Evolutionary conservation across 306 rosid genomes (phyloP).

Genomic region (Luffa acutangula): DNA sequence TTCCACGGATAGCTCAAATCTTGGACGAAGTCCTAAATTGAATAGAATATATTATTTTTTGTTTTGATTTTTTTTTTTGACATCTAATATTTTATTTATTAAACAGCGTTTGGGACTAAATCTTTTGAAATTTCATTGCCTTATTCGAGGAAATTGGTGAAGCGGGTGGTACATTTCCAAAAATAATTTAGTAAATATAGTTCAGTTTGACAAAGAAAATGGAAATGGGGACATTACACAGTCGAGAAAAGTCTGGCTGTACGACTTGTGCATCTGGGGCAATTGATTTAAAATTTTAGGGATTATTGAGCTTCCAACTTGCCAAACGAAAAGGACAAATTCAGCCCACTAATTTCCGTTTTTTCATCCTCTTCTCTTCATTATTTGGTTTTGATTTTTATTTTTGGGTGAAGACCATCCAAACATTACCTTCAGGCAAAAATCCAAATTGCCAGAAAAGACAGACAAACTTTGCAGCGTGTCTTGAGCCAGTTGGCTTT

Average conservation of each 20-base stretch:
- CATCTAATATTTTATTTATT: not conserved
- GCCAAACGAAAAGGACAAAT: not conserved
- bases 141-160: not conserved
- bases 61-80: not conserved
- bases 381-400: not conserved
- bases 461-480: not conserved
- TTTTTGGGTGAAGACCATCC: not conserved
- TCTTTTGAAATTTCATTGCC: not conserved
- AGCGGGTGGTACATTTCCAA: not conserved
- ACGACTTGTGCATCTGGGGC: not conserved
- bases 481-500: slow-evolving; percentile 6
- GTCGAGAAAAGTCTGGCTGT: not conserved
- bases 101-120: not conserved
- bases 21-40: not conserved
- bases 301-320: not conserved
- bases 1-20: slow-evolving; percentile 7
- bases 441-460: slow-evolving; percentile 5
- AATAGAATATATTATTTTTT: not conserved
- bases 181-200: not conserved
- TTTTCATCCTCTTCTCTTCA: not conserved
- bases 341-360: not conserved
- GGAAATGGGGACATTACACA: not conserved
- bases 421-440: not conserved
- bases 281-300: not conserved
- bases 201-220: not conserved